Evolutionary conservation across 2,329 filamentous ascomycete genomes (phyloP).

Genomic region (Penicillium sp.): DNA sequence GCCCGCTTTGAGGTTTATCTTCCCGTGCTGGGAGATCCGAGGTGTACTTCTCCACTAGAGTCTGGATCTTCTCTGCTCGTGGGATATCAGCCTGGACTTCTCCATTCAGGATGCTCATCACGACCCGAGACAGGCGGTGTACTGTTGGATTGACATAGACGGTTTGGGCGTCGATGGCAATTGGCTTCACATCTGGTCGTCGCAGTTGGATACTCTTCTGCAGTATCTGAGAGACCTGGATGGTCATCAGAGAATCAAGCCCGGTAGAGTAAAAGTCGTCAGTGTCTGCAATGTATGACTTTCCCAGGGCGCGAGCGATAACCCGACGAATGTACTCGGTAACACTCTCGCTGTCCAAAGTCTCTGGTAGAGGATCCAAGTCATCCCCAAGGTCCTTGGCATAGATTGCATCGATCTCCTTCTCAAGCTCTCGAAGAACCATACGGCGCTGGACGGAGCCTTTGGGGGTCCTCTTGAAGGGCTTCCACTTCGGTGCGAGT

Average conservation of each 20-base stretch:
- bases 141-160: constrained; percentile 24
- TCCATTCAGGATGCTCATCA: constrained; percentile 12
- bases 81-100: constrained; percentile 3
- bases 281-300: constrained; percentile 6
- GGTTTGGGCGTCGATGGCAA: constrained; percentile 11
- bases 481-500: constrained; percentile 42
- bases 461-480: constrained; percentile 48
- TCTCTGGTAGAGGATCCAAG: constrained; percentile 8
- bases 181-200: constrained; percentile 5
- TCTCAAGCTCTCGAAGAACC: constrained; percentile 41
- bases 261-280: constrained; percentile 25
- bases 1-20: background rate
- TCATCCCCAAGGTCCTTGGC: constrained; percentile 12
- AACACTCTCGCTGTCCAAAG: constrained; percentile 9
- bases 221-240: constrained; percentile 20
- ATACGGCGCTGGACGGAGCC: constrained; percentile 44
- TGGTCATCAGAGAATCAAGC: constrained; percentile 30
- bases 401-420: constrained; percentile 51
- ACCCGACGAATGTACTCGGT: constrained; percentile 6
- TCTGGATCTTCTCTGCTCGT: constrained; percentile 14
- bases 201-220: constrained; percentile 8
- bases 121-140: constrained; percentile 7
- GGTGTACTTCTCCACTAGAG: constrained; percentile 18
- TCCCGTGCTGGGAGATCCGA: constrained; percentile 10
- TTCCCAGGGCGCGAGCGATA: constrained; percentile 14